Evolutionary conservation across 2,329 filamentous ascomycete species (phyloP), one percentile per base, ranked within the genome.

Genomic region (Neurospora sp.): DNA sequence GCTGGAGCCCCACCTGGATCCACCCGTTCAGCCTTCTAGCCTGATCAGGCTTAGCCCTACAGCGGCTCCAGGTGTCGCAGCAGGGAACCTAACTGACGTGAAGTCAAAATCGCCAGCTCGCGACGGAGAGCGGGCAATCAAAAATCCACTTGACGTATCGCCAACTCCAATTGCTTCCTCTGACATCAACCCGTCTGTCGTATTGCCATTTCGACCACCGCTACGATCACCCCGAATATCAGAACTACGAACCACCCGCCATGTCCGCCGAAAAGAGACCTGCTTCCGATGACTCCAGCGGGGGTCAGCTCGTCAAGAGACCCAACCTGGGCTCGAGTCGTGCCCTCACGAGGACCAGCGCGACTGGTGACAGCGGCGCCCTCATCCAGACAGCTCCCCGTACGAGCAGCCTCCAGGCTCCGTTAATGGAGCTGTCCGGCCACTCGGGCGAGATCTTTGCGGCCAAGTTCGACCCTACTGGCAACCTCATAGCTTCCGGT

Each of bases 191-290:
- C 17, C 17, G 15, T 15, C n/a, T 38, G 38, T 19, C 40, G 65
- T 19, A 15, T 17, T 52, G 11, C 19, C 28, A 67, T 6, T 23
- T 6, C 40, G n/a, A 66, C 57, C 33, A 33, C 33, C 11, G 36
- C 65, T 52, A 70, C 40, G 8, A 40, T 4, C 28, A 66, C 37
- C 19, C 65, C 38, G 17, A 66, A 37, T 38, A 23, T 23, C 23
- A 23, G 2, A 2, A 23, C 23, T 23, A 23, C 23, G 23, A 23
- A 23, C 23, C 23, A 23, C 23, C 23, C 23, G 23, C 23, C 71
- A 97, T 97, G 94, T 93, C 93, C 40, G 87, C 91, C 73, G 94
- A 97, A 81, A 98, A 99, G 83, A 89, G 96, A 78, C 91, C 93
- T 71, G 93, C 94, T n/a, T 89, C 92, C 72, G 91, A 91, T 75